These are phyloP conservation scores for Plicaturopsis crispa DNA, from an alignment of 768 basidiomycete species.

Conservation along the genomic window DNA sequence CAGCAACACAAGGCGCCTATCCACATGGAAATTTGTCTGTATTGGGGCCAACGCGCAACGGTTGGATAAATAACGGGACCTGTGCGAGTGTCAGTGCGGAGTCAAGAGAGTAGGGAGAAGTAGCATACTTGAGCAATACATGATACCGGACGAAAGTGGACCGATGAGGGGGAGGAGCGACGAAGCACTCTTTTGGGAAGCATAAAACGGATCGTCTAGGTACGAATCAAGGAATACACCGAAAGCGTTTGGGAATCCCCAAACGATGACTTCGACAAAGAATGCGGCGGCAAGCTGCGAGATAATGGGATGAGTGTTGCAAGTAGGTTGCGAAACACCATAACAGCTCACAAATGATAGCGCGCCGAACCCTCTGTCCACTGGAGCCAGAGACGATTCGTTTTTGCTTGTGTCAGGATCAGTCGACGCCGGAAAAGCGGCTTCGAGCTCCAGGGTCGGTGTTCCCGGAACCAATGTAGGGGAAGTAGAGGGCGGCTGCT, in stretches of 20 bases:
- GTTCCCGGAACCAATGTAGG: no score
- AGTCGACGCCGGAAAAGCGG: no score
- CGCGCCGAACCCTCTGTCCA: conserved; percentile 15
- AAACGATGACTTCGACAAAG: conserved; percentile 19
- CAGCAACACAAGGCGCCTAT: conserved; percentile 16
- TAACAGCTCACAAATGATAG: conserved; percentile 22
- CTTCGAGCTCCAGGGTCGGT: no score
- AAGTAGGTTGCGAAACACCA: not conserved
- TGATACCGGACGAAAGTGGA: conserved; percentile 19
- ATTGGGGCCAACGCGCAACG: conserved; percentile 14
- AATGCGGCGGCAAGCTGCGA: conserved; percentile 18
- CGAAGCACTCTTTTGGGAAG: conserved; percentile 14
- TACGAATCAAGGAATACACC: conserved; percentile 23
- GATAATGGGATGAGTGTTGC: not conserved
- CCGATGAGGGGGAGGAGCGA: conserved; percentile 21
- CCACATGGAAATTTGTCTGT: conserved; percentile 14
- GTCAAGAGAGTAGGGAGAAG: not conserved
- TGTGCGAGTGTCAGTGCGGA: conserved; percentile 1
- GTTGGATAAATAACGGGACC: conserved; percentile 18
- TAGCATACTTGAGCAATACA: conserved; percentile 20
- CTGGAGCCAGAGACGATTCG: conserved; percentile 13
- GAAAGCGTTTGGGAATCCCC: conserved; percentile 21
- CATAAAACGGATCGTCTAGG: conserved; percentile 14
- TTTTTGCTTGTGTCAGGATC: conserved; percentile 5
- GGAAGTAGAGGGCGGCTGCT: no score